These are phyloP conservation scores for Chernovozyma sophiae-reginae DNA, from an alignment of 1,139 yeast species.

Conservation along the genomic window DNA sequence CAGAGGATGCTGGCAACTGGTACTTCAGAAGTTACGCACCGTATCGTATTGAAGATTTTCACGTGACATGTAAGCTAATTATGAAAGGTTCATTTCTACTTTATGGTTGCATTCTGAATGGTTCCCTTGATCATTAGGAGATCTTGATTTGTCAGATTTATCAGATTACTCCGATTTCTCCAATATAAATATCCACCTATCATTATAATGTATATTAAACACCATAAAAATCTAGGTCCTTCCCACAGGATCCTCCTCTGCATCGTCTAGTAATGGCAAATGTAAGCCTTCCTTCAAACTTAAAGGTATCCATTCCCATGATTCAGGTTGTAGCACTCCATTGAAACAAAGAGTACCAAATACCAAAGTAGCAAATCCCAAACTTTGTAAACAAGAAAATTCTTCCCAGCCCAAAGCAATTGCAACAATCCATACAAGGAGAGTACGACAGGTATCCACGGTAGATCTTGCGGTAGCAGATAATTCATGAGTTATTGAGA, in stretches of 20 bases:
- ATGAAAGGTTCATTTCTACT: too few species aligned
- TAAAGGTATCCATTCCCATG: slow-evolving; percentile 43
- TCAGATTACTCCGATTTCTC: too few species aligned
- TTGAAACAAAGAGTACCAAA: slow-evolving; percentile 75
- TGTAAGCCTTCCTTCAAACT: slow-evolving; percentile 26
- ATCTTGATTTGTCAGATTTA: too few species aligned
- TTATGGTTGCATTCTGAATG: too few species aligned
- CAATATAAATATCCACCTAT: too few species aligned
- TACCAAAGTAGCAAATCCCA: slow-evolving; percentile 63
- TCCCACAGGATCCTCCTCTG: slow-evolving; percentile 4
- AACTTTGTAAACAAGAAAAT: slow-evolving; percentile 55
- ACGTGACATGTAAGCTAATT: too few species aligned
- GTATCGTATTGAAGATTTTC: too few species aligned
- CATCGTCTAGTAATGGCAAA: slow-evolving; percentile 2
- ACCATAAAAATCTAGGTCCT: too few species aligned
- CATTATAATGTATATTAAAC: too few species aligned
- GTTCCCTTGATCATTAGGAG: too few species aligned
- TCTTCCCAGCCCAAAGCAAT: slow-evolving; percentile 74
- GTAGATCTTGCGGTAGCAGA: slow-evolving; percentile 81
- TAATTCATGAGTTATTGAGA: slow-evolving; percentile 59
- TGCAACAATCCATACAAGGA: slow-evolving; percentile 76
- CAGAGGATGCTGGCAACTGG: too few species aligned
- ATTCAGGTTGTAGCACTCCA: slow-evolving; percentile 54
- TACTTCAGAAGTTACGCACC: too few species aligned
- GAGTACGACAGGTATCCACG: slow-evolving; percentile 72